A percentile compares a stretch with the other conserved stretches of the same genome.
Conservation (phyloP, 805 yeast genomes). For the Hanseniaspora occidentalis region DNA sequence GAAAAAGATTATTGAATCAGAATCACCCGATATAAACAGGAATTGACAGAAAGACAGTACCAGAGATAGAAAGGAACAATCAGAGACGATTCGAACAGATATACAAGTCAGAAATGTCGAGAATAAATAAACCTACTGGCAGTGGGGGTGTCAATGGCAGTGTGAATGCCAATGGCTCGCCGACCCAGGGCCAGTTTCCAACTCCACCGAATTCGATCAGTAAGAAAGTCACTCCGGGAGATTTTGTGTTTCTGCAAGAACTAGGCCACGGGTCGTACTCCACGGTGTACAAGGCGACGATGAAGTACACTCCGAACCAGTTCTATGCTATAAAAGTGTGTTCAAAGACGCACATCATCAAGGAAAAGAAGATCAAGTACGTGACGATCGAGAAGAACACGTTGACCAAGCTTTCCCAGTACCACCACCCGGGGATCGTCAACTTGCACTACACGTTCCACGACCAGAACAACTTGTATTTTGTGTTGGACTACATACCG, state of each 20-base stretch:
- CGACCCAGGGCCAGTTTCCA: neutral
- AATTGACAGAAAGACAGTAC: no score
- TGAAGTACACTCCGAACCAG: slow-evolving; percentile 27
- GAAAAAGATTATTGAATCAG: no score
- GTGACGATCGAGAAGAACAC: slow-evolving; percentile 93
- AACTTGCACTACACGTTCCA: slow-evolving; percentile 89
- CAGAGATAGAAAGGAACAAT: no score
- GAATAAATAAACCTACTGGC: no score
- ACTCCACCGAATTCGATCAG: no score
- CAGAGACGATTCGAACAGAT: no score
- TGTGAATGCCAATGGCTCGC: neutral
- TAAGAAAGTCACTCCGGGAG: slow-evolving; percentile 22
- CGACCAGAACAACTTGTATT: slow-evolving; percentile 75
- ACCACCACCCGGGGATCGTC: slow-evolving; percentile 91
- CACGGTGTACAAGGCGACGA: slow-evolving; percentile 77
- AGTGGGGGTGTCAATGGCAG: no score
- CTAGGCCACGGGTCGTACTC: slow-evolving; percentile 95
- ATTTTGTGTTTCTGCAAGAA: slow-evolving; percentile 23
- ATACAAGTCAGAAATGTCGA: no score
- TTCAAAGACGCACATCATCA: slow-evolving; percentile 83
- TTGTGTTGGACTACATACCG: slow-evolving; percentile 87
- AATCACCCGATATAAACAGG: no score
- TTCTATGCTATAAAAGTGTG: slow-evolving; percentile 79
- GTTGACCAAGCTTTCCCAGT: slow-evolving; percentile 53
- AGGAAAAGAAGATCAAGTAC: slow-evolving; percentile 88